Conservation (phyloP, 78 protist genomes). For the Protostelium mycophagum region DNA sequence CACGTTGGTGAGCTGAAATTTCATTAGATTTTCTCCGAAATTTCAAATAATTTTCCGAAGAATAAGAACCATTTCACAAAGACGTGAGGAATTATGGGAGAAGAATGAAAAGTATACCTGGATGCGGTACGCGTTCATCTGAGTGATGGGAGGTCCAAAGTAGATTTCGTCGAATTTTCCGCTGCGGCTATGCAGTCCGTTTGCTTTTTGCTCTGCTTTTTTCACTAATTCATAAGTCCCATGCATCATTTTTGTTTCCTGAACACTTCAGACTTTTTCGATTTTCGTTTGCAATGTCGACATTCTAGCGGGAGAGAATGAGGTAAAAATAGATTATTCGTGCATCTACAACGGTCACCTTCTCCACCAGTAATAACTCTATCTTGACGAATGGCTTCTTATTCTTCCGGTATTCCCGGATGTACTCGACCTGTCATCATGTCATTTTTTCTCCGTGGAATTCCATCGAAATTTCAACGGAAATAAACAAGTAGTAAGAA, state of each 20-base stretch:
- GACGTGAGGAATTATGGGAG: no score
- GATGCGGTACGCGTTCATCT: neutral
- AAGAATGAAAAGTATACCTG: no score
- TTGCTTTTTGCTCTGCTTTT: neutral
- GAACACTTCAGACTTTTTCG: neutral
- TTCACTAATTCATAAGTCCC: neutral
- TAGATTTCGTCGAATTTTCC: neutral
- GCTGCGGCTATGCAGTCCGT: neutral
- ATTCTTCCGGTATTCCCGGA: neutral
- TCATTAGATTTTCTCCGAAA: no score
- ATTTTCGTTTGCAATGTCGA: no score
- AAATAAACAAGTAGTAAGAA: no score
- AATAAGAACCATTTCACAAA: no score
- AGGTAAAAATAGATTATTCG: no score
- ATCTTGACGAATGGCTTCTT: neutral
- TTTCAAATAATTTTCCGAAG: no score
- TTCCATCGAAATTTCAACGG: no score
- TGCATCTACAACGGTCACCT: no score
- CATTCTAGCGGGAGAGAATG: no score
- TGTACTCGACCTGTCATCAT: neutral
- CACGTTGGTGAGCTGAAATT: neutral
- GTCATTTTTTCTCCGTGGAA: no score
- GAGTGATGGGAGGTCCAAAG: neutral
- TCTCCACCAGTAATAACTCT: neutral
- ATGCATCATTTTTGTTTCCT: neutral